Conservation (phyloP, 108 stramenopile species). For the Cyclotella cryptica region DNA sequence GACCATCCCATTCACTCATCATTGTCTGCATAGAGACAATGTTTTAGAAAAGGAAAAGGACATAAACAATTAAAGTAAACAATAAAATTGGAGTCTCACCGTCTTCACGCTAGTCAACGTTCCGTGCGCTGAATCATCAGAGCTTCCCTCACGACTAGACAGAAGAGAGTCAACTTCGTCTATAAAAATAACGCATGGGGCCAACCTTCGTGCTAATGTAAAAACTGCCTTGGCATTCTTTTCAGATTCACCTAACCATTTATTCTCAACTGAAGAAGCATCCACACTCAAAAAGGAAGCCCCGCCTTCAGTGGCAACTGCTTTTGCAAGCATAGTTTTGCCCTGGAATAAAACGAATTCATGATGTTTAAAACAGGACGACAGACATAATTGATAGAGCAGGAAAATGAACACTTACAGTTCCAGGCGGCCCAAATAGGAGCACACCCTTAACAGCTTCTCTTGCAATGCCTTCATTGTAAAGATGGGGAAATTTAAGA, state of each 20-base stretch:
- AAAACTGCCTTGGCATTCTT: conserved; percentile 99
- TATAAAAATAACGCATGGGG: conserved; percentile 96
- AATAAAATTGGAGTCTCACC: conserved; percentile 47
- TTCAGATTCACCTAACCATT: conserved; percentile 98
- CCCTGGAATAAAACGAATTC: conserved; percentile 47
- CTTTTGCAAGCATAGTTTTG: conserved; percentile 96
- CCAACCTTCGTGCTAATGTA: conserved; percentile 93
- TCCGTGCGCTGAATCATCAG: conserved; percentile 96
- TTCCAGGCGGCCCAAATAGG: conserved; percentile 95
- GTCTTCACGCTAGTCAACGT: conserved; percentile 98
- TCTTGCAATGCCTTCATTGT: conserved; percentile 93
- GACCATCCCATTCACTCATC: conserved; percentile 98
- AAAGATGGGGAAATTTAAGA: conserved; percentile 94
- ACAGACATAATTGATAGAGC: not conserved
- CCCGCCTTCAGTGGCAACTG: conserved; percentile 98
- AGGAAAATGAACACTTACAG: conserved; percentile 16
- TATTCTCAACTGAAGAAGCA: conserved; percentile 97
- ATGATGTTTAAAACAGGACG: not conserved
- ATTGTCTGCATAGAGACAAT: conserved; percentile 54
- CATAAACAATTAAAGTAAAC: not conserved
- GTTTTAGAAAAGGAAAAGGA: not conserved
- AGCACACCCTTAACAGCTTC: conserved; percentile 97
- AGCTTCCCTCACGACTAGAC: conserved; percentile 87
- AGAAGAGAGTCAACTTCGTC: conserved; percentile 97
- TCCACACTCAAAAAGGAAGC: conserved; percentile 96